A percentile compares a stretch with the other conserved stretches of the same genome.
phyloP scores from a whole-genome alignment of 257 asterid genomes.

The Solanum lignicaule region DNA sequence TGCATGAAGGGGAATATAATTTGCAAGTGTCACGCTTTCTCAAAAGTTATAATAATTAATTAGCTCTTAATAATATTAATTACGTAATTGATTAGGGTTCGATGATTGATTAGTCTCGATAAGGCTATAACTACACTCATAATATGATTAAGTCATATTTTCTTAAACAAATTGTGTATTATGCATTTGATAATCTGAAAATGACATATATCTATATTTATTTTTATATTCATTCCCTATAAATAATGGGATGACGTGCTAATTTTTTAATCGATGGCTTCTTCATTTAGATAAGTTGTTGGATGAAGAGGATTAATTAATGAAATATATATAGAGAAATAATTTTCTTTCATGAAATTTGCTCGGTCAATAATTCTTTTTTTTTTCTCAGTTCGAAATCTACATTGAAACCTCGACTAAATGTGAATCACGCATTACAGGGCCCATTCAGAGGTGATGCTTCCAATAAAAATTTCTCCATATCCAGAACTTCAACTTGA shows the following conservation, averaged over 20 bases:
- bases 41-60: neutral
- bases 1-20: neutral
- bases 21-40: neutral
- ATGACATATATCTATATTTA: neutral
- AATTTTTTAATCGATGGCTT: neutral
- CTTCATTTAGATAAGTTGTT: neutral
- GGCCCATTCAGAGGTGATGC: fast-evolving
- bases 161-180: neutral
- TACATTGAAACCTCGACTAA: neutral
- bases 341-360: neutral
- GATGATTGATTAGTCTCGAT: neutral
- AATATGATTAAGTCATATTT: neutral
- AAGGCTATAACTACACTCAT: neutral
- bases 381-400: no score
- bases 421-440: neutral
- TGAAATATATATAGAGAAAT: neutral
- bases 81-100: neutral
- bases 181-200: neutral
- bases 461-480: neutral
- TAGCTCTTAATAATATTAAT: neutral
- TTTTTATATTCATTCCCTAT: neutral
- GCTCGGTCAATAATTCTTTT: neutral
- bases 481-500: no score
- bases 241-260: neutral
- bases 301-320: neutral